Conservation (phyloP, 108 stramenopile genomes). For the Aureococcus anophagefferens region DNA sequence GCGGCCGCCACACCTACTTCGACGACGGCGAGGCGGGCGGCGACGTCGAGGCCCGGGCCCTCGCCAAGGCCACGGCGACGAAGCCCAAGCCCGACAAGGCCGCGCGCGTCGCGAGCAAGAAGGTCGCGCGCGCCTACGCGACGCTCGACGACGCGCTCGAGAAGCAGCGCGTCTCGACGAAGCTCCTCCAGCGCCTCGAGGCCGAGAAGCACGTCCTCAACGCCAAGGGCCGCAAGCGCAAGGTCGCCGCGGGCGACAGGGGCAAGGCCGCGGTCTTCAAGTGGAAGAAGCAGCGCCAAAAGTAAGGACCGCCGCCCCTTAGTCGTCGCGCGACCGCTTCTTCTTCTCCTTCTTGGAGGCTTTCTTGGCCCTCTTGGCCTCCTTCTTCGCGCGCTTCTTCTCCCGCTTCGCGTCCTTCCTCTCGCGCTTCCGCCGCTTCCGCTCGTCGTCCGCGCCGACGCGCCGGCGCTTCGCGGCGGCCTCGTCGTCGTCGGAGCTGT, state of each 20-base stretch:
- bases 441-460: no score
- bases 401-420: no score
- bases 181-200: conserved; percentile 53
- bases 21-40: conserved; percentile 27
- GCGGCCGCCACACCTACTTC: conserved; percentile 66
- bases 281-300: conserved; percentile 45
- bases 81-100: conserved; percentile 24
- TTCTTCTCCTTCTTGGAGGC: no score
- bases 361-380: no score
- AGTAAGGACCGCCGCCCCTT: conserved; percentile 1
- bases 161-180: conserved; percentile 47
- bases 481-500: background rate
- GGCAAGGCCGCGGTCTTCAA: conserved; percentile 42
- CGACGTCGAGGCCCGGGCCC: conserved; percentile 12
- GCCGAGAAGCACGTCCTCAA: conserved; percentile 62
- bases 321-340: no score
- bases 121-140: conserved; percentile 52
- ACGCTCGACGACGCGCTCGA: conserved; percentile 74
- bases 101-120: conserved; percentile 36
- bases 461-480: background rate
- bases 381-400: no score
- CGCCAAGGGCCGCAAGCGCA: conserved; percentile 75
- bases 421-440: no score
- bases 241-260: conserved; percentile 44
- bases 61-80: conserved; percentile 2